Evolutionary conservation across 2,329 filamentous ascomycete genomes (phyloP).

Genomic region (Penicillium verrucosum): DNA sequence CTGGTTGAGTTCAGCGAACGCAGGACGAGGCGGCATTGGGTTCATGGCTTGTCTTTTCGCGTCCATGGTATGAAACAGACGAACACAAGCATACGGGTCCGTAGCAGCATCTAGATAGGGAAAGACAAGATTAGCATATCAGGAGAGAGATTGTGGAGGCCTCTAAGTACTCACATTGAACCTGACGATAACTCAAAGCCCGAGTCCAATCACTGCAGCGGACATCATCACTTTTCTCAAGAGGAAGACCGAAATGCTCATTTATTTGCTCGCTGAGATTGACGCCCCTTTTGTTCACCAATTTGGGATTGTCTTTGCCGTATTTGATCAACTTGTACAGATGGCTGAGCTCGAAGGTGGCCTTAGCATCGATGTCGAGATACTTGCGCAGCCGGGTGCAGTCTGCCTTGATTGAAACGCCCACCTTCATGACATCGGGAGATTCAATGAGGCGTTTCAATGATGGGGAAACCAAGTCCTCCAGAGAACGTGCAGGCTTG

Average conservation of each 20-base stretch:
- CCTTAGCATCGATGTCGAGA: slow-evolving; percentile 62
- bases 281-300: slow-evolving; percentile 66
- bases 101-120: slow-evolving; percentile 65
- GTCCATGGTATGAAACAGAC: slow-evolving; percentile 71
- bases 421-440: slow-evolving; percentile 66
- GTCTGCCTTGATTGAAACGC: slow-evolving; percentile 72
- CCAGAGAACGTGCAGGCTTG: slow-evolving; percentile 37
- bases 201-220: slow-evolving; percentile 72
- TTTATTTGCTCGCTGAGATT: slow-evolving; percentile 67
- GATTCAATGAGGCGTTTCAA: slow-evolving; percentile 72
- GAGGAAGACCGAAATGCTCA: slow-evolving; percentile 67
- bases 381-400: slow-evolving; percentile 65
- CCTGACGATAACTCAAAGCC: slow-evolving; percentile 61
- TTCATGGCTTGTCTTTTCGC: slow-evolving; percentile 62
- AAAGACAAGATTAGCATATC: slow-evolving; percentile 11
- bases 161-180: slow-evolving; percentile 58
- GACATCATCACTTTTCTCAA: slow-evolving; percentile 70
- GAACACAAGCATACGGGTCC: slow-evolving; percentile 75
- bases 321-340: slow-evolving; percentile 74
- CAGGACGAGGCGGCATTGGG: slow-evolving; percentile 69
- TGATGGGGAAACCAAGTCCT: slow-evolving; percentile 65
- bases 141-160: neutral
- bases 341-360: slow-evolving; percentile 78
- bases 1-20: slow-evolving; percentile 62
- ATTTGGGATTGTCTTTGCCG: slow-evolving; percentile 50